Evolutionary conservation across 2,329 filamentous ascomycete genomes (phyloP).

Genomic region (Parascedosporium putredinis): DNA sequence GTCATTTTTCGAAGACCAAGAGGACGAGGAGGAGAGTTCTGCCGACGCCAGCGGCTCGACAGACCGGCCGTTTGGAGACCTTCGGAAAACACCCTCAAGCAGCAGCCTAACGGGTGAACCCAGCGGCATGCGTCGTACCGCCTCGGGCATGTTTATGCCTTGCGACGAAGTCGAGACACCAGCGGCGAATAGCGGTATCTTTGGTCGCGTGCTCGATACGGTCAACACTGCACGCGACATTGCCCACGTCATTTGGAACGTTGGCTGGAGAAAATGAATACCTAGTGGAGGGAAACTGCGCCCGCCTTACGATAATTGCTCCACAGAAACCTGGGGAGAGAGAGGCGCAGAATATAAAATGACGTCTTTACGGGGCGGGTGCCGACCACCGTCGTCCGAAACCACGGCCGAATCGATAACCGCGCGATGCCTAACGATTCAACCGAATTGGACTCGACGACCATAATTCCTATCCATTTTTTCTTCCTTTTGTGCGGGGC

Average conservation of each 20-base stretch:
- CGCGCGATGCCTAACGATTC: too few species aligned
- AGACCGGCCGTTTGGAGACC: constrained; percentile 16
- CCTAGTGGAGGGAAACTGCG: too few species aligned
- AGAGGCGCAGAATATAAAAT: too few species aligned
- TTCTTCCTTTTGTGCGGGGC: neutral
- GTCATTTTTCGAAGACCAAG: constrained; percentile 47
- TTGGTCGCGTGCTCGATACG: constrained; percentile 74
- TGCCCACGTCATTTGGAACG: constrained; percentile 62
- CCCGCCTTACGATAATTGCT: too few species aligned
- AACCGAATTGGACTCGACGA: neutral
- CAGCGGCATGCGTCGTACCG: constrained; percentile 62
- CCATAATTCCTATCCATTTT: neutral
- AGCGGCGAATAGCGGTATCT: constrained; percentile 50
- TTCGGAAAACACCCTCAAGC: constrained; percentile 39
- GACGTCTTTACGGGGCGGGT: too few species aligned
- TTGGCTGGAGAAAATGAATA: constrained; percentile 47
- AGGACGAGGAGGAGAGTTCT: constrained; percentile 10
- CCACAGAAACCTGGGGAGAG: too few species aligned
- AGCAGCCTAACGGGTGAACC: constrained; percentile 39
- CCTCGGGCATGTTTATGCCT: constrained; percentile 87
- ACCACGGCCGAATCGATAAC: too few species aligned
- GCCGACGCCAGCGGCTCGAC: constrained; percentile 10
- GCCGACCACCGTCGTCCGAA: too few species aligned
- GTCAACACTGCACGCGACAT: constrained; percentile 64
- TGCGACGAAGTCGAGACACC: constrained; percentile 60